Evolutionary conservation across 2,329 filamentous ascomycete genomes (phyloP).

Genomic region (Ceratocystis variospora): DNA sequence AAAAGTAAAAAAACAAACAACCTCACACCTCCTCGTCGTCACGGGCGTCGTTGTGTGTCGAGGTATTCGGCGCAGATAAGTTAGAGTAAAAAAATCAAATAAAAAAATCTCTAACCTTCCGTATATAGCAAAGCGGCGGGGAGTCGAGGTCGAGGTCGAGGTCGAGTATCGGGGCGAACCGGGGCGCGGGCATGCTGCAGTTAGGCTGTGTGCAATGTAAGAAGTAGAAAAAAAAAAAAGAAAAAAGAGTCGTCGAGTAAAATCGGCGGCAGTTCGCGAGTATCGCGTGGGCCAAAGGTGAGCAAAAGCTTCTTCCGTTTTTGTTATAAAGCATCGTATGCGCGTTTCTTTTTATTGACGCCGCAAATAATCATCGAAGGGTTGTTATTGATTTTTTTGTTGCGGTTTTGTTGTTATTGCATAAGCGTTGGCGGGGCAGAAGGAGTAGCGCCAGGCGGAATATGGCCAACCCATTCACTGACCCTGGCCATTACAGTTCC

Average conservation of each 20-base stretch:
- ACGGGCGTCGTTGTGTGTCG: too few species aligned
- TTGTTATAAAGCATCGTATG: background rate
- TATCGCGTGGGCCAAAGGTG: background rate
- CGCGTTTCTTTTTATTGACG: background rate
- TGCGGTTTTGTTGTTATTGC: slow-evolving; percentile 9
- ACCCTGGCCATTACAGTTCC: slow-evolving; percentile 36
- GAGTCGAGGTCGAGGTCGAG: background rate
- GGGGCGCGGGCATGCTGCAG: background rate
- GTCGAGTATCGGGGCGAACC: background rate
- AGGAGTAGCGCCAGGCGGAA: slow-evolving; percentile 32
- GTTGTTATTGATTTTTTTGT: slow-evolving; percentile 4
- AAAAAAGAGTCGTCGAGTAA: slow-evolving; percentile 5
- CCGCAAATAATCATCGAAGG: too few species aligned
- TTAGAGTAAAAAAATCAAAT: too few species aligned
- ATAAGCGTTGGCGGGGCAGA: slow-evolving; percentile 15
- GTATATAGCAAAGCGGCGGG: too few species aligned
- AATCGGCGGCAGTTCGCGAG: background rate
- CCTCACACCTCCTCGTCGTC: too few species aligned
- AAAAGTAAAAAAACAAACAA: too few species aligned
- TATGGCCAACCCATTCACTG: slow-evolving; percentile 36
- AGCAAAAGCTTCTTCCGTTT: background rate
- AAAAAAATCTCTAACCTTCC: too few species aligned
- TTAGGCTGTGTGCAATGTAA: slow-evolving; percentile 2
- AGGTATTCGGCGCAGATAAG: too few species aligned
- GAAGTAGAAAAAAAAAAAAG: background rate